Evolutionary conservation across 139 green algal species (phyloP), one percentile per base, ranked within the genome.

Genomic region (Coelastrella sp.): DNA sequence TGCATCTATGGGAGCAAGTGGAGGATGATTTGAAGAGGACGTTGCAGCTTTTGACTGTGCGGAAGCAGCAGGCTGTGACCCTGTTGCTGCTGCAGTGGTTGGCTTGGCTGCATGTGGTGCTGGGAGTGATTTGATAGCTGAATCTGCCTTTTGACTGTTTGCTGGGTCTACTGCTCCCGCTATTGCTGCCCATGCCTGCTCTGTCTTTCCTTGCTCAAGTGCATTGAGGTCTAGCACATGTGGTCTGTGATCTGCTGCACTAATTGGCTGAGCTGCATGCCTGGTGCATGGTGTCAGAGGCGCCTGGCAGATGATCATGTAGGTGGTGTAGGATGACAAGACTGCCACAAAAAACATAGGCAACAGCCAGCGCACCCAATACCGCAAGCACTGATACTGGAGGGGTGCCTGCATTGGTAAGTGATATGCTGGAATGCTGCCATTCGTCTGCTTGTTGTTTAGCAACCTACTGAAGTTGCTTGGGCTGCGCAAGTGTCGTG

Each of bases 281-380:
- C 56, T 58, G 60, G 17, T 58, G 20, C 17, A 7, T 7, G 35
- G 83, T 20, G 25, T 9, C 66, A 58, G 17, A 15, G 49, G 84
- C 1, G 19, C 72, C 19, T 84, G 75, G 27, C 66, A 84, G 8
- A 85, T 19, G 7, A 89, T 25, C 19, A 83, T 4, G 59, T 90
- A 90, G 7, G 86, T 90, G 14, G 65, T 27, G 59, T 78, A 78
- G 6, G 86, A 90, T 11, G 86, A 90, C 25, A 90, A 59, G 11
- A 90, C 24, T 22, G 73, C 63, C 10, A 60, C 86, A 35, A 90
- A 56, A 15, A 90, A 35, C 24, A 90, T 57, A 6, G 86, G 86
- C 57, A 84, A 7, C 24, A 65, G 15, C n/a, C 12, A 78, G 25
- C 58, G 74, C 59, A 84, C n/a, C 68, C 68, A 88, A 25, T 76